Conservation (phyloP, 805 yeast genomes). For the Saturnispora ahearnii region DNA sequence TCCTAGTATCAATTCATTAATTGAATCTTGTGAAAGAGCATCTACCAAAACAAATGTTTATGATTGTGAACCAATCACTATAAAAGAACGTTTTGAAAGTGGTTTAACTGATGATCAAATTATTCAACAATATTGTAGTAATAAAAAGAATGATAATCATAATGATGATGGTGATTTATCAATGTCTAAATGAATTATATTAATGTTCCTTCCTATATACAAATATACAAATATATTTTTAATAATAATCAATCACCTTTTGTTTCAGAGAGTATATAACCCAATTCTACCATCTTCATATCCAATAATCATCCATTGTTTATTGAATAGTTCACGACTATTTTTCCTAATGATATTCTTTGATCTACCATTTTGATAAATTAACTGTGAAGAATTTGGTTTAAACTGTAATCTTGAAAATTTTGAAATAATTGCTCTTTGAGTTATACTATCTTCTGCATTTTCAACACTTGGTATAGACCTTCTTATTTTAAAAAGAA, state of each 20-base stretch:
- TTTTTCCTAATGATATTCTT: conserved; percentile 27
- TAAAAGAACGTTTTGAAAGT: conserved; percentile 20
- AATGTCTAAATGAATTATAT: not conserved
- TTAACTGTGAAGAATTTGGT: conserved; percentile 7
- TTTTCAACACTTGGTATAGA: conserved; percentile 20
- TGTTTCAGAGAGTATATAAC: conserved; percentile 13
- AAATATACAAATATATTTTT: not conserved
- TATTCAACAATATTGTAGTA: conserved; percentile 11
- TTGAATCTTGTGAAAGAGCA: not conserved
- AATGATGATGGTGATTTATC: conserved; percentile 5
- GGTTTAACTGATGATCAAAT: conserved; percentile 20
- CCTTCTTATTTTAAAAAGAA: conserved; percentile 21
- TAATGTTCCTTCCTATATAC: not conserved
- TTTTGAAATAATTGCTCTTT: conserved; percentile 2
- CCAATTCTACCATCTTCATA: conserved; percentile 28
- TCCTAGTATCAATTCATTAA: not conserved
- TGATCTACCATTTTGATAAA: conserved; percentile 24
- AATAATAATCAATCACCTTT: not conserved
- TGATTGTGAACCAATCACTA: conserved; percentile 20
- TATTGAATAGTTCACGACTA: conserved; percentile 19
- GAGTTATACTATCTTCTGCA: not conserved
- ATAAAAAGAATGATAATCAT: not conserved
- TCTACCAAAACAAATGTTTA: conserved; percentile 15
- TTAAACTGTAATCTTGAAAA: conserved; percentile 19
- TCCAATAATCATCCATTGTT: conserved; percentile 25